Evolutionary conservation across 805 yeast genomes (phyloP), one percentile per base, ranked within the genome.

Genomic region (Alloascoidea hylecoeti): DNA sequence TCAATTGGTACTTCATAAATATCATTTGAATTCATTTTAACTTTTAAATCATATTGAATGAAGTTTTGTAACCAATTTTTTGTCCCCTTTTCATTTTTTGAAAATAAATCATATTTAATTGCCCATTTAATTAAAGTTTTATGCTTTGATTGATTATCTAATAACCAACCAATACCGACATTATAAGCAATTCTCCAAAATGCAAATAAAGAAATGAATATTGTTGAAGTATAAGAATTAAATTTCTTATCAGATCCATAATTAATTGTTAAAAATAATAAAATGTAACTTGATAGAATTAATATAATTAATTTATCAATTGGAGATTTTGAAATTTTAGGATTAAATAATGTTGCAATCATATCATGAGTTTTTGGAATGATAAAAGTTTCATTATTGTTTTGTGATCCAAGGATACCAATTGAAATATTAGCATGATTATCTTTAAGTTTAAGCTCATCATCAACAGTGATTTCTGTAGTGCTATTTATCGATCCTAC

Each of bases 261-360:
- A 9, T 23, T 9, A 4, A 61, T 46, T 23, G 37, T 5, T 15
- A 42, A 40, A 42, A 37, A 60, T 19, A 60, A 40, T 3, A 42
- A 39, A n/a, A 58, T 48, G 34, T 57, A 57, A 16, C 58, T 45
- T 3, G 55, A 32, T 34, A 75, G 52, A 1, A 68, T 51, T 2
- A 62, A 38, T 16, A 79, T 64, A 41, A 82, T 81, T 30, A 69
- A 46, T n/a, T 67, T 44, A 50, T 83, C 95, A 36, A 75, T 65
- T 38, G 70, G 56, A 0, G 88, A 76, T 50, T 83, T 84, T 38
- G 69, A 66, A 38, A 81, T 56, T 1, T 78, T 68, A 2, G 94
- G 92, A 57, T 83, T 89, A 47, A 83, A 75, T 37, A 84, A 59
- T 1, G 89, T 77, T 44, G 84, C 66, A 23, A 83, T 79, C 92